These are phyloP conservation scores for Phytophthora sp. DNA, from an alignment of 352 stramenopile species.

Conservation along the genomic window DNA sequence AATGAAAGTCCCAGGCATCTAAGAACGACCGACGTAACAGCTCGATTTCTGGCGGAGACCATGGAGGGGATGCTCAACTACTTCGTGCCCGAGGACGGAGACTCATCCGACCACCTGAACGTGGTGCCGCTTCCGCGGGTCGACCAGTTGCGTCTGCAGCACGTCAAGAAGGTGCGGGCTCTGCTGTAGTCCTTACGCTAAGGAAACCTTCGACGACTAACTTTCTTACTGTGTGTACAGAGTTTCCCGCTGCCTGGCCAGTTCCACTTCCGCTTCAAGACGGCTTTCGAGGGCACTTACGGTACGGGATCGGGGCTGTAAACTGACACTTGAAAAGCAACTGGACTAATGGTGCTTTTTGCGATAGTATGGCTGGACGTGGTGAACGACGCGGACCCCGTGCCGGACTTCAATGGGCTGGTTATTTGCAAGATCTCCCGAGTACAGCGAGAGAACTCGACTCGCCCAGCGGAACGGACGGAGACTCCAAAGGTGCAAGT, in stretches of 20 bases:
- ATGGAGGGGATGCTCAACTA: slow-evolving; percentile 92
- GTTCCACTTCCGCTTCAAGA: slow-evolving; percentile 90
- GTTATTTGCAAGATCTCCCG: slow-evolving; percentile 85
- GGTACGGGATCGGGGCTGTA: slow-evolving; percentile 36
- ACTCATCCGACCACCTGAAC: slow-evolving; percentile 87
- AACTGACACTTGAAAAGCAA: slow-evolving; percentile 22
- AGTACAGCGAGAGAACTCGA: slow-evolving; percentile 58
- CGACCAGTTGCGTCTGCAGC: slow-evolving; percentile 71
- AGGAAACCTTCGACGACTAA: neutral
- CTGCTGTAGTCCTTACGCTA: neutral
- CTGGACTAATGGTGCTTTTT: neutral
- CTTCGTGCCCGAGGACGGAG: slow-evolving; percentile 86
- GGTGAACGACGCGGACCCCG: slow-evolving; percentile 65
- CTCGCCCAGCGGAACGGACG: slow-evolving; percentile 44
- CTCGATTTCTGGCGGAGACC: slow-evolving; percentile 10
- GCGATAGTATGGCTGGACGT: slow-evolving; percentile 81
- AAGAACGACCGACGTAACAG: slow-evolving; percentile 19
- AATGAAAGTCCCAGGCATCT: too few relatives aligned
- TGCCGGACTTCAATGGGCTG: slow-evolving; percentile 85
- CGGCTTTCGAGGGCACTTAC: slow-evolving; percentile 85
- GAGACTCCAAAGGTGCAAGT: slow-evolving; percentile 37
- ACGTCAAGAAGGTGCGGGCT: slow-evolving; percentile 77
- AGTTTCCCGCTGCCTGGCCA: slow-evolving; percentile 78
- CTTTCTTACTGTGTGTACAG: slow-evolving; percentile 36
- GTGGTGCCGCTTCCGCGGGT: slow-evolving; percentile 82